These are phyloP conservation scores for Sclerotinia nivalis DNA, from an alignment of 2,329 filamentous ascomycete species.

Conservation along the genomic window DNA sequence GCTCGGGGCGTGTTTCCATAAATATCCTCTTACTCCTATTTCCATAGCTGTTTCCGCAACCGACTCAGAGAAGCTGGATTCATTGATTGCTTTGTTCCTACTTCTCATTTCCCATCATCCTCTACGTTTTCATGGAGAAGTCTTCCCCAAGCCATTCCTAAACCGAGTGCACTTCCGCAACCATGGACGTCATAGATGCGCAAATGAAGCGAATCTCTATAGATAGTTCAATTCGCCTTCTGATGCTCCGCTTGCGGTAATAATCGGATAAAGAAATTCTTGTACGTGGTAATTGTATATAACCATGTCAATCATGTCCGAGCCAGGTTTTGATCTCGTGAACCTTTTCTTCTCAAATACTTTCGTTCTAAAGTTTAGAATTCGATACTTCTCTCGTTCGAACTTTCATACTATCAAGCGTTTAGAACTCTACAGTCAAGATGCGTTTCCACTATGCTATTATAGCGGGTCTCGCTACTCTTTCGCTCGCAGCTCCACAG, in stretches of 20 bases:
- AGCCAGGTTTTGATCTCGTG: constrained; percentile 1
- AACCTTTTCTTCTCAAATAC: constrained; percentile 8
- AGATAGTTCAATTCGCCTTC: background rate
- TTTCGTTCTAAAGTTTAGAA: constrained; percentile 12
- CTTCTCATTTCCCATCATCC: background rate
- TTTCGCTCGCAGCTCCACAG: constrained; percentile 9
- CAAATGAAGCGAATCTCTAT: background rate
- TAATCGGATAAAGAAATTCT: constrained; percentile 9
- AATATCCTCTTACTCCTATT: background rate
- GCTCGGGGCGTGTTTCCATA: background rate
- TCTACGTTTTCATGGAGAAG: background rate
- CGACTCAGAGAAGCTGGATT: background rate
- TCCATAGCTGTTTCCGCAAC: background rate
- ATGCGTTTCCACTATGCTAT: constrained; percentile 18
- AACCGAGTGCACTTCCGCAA: background rate
- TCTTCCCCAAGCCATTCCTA: background rate
- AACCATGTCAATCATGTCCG: constrained; percentile 19
- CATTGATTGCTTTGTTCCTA: constrained; percentile 7
- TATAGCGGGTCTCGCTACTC: constrained; percentile 8
- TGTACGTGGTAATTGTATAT: background rate
- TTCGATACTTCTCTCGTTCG: constrained; percentile 7
- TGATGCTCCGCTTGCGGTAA: constrained; percentile 4
- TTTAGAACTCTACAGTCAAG: background rate
- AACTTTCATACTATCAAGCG: background rate
- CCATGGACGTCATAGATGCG: background rate